Conservation (phyloP, 495 filamentous ascomycete species). For the Evansstolkia leycettana region DNA sequence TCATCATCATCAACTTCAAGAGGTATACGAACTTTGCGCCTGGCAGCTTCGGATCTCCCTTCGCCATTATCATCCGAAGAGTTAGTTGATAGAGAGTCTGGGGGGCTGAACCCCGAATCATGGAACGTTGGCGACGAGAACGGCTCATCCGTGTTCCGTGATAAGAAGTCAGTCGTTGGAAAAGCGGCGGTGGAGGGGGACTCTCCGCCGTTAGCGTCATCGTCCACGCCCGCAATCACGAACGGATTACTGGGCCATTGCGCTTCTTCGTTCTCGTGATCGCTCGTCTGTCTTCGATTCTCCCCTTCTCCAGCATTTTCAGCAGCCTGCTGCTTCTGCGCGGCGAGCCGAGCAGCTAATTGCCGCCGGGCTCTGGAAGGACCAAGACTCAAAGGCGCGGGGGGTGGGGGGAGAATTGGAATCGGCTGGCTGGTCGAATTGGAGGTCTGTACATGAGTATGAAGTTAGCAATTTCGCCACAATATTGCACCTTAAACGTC, state of each 20-base stretch:
- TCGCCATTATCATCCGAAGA: conserved; percentile 31
- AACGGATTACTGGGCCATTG: conserved; percentile 32
- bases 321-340: conserved; percentile 55
- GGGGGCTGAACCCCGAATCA: conserved; percentile 30
- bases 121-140: conserved; percentile 27
- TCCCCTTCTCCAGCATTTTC: conserved; percentile 17
- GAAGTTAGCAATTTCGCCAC: conserved; percentile 6
- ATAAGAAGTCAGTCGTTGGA: conserved; percentile 23
- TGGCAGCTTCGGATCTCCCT: conserved; percentile 18
- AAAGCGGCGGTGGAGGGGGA: conserved; percentile 15
- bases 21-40: conserved; percentile 28
- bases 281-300: conserved; percentile 3
- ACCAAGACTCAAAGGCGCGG: conserved; percentile 51
- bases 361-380: conserved; percentile 81
- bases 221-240: conserved; percentile 30
- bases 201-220: conserved; percentile 29
- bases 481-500: no score
- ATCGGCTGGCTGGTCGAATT: conserved; percentile 32
- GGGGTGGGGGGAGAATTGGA: conserved; percentile 34
- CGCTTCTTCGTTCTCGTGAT: conserved; percentile 12
- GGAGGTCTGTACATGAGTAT: conserved; percentile 12
- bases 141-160: conserved; percentile 13
- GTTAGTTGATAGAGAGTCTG: conserved; percentile 27
- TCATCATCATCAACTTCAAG: conserved; percentile 35
- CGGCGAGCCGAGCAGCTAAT: conserved; percentile 68